phyloP scores from a whole-genome alignment of 148 eudicot species.

The Cornus suecica region DNA sequence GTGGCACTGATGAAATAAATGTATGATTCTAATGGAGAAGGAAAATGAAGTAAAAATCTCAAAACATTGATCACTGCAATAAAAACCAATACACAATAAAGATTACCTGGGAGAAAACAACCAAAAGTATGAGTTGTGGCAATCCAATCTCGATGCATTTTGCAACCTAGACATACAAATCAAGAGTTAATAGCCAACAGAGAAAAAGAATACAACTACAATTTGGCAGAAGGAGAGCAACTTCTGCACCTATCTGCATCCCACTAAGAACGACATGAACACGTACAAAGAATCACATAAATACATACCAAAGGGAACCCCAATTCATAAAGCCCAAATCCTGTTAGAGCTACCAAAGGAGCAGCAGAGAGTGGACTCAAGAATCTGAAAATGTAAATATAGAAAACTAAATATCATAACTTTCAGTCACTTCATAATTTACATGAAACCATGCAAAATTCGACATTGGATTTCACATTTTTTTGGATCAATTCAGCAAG shows the following conservation, averaged over 20 bases:
- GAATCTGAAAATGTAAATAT: conserved; percentile 37
- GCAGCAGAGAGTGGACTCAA: conserved; percentile 67
- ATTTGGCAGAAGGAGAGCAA: neutral
- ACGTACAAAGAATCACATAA: neutral
- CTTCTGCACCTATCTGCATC: neutral
- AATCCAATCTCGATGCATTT: conserved; percentile 30
- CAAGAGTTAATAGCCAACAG: conserved; percentile 2
- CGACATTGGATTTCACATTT: neutral
- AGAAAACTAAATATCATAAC: neutral
- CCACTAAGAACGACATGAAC: neutral
- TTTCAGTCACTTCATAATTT: neutral
- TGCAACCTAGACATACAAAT: conserved; percentile 20
- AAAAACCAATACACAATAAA: neutral
- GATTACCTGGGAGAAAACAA: conserved; percentile 26
- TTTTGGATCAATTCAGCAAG: neutral
- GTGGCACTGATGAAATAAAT: neutral
- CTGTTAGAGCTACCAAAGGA: conserved; percentile 72
- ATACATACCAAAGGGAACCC: conserved; percentile 77
- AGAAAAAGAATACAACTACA: neutral
- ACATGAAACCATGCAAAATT: neutral
- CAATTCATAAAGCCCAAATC: conserved; percentile 66
- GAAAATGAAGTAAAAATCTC: too few relatives aligned
- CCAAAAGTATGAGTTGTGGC: conserved; percentile 26
- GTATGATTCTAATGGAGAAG: neutral
- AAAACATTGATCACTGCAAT: neutral